Base-by-base conservation (phyloP, 2,329 filamentous ascomycete species). In the Hortaea werneckii region DNA sequence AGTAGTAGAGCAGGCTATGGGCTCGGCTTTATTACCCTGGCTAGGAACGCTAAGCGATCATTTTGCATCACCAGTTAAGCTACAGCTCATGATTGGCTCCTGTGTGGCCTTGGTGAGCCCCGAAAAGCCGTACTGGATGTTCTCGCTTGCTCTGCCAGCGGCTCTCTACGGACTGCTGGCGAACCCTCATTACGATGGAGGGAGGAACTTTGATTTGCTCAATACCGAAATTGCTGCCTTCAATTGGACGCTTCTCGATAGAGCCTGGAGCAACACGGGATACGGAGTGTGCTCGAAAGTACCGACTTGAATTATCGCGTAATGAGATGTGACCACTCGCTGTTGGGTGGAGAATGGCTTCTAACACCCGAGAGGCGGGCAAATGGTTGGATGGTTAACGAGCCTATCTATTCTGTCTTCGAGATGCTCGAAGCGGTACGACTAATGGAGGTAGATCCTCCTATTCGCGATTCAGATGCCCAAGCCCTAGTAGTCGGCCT, bases 371-470 rank as follows among this genome's bases (percentile, higher is more conserved):
- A 62, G 40, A 50, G 69, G 29, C 55, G 56, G 27, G 46, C 44
- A 26, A 61, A 67, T 49, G 69, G 67, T 40, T 67, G 73, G 55
- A 64, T 75, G 39, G 69, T 87, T 12, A 78, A 79, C 8, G 92
- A 98, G 66, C 87, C 90, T 0, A 87, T 98, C 46, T 98, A 96
- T 62, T 83, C 87, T 7, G 84, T 96, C n/a, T 98, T 98, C 63
- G 83, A 87, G 27, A 94, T 95, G 76, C 78, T 98, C 1, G 92
- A 98, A 65, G 87, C 90, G 3, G 83, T 96, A 5, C 79, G 92
- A 20, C 75, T 98, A 29, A 74, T 95, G 26, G 74, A 92, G 55
- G 72, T 72, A 4, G 56, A 53, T 41, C 42, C 48, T 5, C 29
- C 42, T 4, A 48, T 54, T 1, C 66, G 73, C 4, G 70, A 74